Percentiles rank a stretch among this genome's conserved stretches.
Evolutionary conservation across 1,139 yeast genomes (phyloP).

Genomic region (Yamadazyma sp.): DNA sequence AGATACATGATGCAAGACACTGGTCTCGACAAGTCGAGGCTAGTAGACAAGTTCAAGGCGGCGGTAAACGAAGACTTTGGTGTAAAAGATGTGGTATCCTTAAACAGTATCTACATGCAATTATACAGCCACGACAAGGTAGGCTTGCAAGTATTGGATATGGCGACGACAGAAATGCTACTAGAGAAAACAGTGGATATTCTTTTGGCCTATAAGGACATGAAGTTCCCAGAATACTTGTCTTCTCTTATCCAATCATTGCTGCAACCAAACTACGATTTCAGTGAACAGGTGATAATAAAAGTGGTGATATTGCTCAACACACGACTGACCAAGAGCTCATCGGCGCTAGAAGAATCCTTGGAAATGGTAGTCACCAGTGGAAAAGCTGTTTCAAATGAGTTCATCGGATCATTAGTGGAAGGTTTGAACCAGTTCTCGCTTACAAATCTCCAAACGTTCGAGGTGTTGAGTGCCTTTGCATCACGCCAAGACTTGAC

Average conservation of each 20-base stretch:
- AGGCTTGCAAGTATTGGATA: neutral
- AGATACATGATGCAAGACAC: neutral
- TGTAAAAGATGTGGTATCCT: conserved; percentile 4
- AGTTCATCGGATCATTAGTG: conserved; percentile 16
- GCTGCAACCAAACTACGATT: conserved; percentile 5
- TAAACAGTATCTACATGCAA: conserved; percentile 15
- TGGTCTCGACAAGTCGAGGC: neutral
- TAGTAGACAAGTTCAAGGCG: conserved; percentile 2
- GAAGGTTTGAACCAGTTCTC: conserved; percentile 17
- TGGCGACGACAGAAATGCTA: conserved; percentile 4
- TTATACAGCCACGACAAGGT: conserved; percentile 10
- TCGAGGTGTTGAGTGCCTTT: conserved; percentile 22
- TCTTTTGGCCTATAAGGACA: conserved; percentile 7
- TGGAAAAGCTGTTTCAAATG: conserved; percentile 4
- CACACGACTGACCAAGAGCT: conserved; percentile 7
- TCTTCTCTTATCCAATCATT: conserved; percentile 20
- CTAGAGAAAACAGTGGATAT: conserved; percentile 9
- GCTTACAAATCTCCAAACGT: conserved; percentile 21
- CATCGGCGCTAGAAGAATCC: conserved; percentile 10
- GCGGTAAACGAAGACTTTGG: neutral
- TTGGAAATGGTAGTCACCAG: conserved; percentile 13
- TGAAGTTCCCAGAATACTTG: conserved; percentile 28
- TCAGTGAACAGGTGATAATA: conserved; percentile 11
- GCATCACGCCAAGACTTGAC: conserved; percentile 6
- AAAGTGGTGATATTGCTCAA: conserved; percentile 13